Evolutionary conservation across 192 early-diverging fungal species (phyloP).

Genomic region (Funneliformis mosseae): DNA sequence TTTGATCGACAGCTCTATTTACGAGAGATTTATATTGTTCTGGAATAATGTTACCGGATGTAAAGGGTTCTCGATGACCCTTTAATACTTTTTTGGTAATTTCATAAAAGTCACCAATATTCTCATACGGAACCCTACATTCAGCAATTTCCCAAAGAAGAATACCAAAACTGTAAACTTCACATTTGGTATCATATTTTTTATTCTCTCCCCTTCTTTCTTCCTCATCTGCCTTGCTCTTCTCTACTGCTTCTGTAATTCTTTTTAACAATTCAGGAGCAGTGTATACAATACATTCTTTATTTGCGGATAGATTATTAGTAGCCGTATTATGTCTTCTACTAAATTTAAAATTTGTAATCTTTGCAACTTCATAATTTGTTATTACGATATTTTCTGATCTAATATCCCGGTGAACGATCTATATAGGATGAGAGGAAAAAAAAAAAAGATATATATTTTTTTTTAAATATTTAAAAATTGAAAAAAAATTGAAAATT

Average conservation of each 20-base stretch:
- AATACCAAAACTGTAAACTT: slow-evolving; percentile 18
- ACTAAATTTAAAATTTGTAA: neutral
- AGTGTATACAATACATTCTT: neutral
- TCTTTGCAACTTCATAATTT: neutral
- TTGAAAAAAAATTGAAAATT: neutral
- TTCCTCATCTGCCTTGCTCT: neutral
- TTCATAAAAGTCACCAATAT: neutral
- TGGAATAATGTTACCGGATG: neutral
- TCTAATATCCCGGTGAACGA: neutral
- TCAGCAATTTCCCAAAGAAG: slow-evolving; percentile 2
- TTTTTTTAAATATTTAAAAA: neutral
- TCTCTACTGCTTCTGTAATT: neutral
- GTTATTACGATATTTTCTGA: neutral
- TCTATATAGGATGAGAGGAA: neutral
- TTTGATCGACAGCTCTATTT: neutral
- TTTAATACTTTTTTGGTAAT: neutral
- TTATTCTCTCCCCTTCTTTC: no score
- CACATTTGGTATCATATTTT: neutral
- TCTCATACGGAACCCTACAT: neutral
- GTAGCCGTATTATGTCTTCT: neutral
- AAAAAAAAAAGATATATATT: neutral
- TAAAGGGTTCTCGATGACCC: neutral
- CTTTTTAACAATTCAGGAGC: neutral
- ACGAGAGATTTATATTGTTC: neutral
- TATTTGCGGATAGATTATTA: neutral